phyloP scores from a whole-genome alignment of 495 filamentous ascomycete genomes.

The Chaetomium tenue region DNA sequence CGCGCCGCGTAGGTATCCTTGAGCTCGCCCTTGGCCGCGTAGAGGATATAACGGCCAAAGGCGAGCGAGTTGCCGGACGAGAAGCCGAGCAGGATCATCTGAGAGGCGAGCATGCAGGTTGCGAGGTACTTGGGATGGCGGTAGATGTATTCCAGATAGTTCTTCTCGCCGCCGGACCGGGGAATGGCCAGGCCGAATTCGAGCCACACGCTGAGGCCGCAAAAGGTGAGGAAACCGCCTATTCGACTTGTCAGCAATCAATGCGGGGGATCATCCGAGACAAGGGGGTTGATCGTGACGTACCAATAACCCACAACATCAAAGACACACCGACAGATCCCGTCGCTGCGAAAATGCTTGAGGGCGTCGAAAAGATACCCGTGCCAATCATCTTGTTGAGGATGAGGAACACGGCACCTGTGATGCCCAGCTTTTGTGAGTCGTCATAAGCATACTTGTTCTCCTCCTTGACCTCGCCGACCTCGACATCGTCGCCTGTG shows the following conservation, averaged over 20 bases:
- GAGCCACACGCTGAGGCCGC: conserved; percentile 31
- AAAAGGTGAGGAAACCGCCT: conserved; percentile 26
- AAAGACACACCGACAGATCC: conserved; percentile 44
- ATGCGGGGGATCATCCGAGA: conserved; percentile 36
- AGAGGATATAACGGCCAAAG: conserved; percentile 65
- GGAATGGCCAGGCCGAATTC: conserved; percentile 54
- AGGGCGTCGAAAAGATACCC: conserved; percentile 49
- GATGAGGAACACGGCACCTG: conserved; percentile 54
- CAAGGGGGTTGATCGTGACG: not conserved
- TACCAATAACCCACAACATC: conserved; percentile 43
- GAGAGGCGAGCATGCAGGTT: conserved; percentile 59
- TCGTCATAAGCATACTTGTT: conserved; percentile 52
- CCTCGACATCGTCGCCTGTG: conserved; percentile 13
- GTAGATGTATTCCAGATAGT: conserved; percentile 64
- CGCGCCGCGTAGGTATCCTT: conserved; percentile 59
- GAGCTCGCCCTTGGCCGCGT: conserved; percentile 53
- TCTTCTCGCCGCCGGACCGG: conserved; percentile 51
- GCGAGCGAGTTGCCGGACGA: conserved; percentile 62
- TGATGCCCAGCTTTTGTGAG: conserved; percentile 50
- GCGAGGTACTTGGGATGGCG: conserved; percentile 59
- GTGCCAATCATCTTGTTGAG: conserved; percentile 61
- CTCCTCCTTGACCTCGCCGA: conserved; percentile 31
- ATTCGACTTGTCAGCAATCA: conserved; percentile 27
- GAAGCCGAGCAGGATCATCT: conserved; percentile 55
- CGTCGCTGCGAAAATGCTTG: conserved; percentile 43